Percentiles rank a stretch among this genome's conserved stretches.
These are phyloP conservation scores for Otatea glauca DNA, from an alignment of 176 grass and related monocot genomes.

Conservation along the genomic window DNA sequence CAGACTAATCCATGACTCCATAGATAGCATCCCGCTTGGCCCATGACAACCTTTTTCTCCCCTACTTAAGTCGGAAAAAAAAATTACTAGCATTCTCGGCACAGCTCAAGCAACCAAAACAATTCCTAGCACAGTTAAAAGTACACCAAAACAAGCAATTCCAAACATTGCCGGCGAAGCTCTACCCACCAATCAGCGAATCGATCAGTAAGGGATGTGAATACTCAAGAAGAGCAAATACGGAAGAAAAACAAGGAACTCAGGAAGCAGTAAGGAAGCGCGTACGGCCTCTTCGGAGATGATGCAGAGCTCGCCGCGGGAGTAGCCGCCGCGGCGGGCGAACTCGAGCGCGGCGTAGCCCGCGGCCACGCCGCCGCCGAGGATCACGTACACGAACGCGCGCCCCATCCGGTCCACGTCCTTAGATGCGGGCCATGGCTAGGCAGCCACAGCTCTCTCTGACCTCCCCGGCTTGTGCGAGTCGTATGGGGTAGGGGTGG, in stretches of 20 bases:
- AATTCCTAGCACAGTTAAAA: not conserved
- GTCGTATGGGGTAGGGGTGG: not conserved
- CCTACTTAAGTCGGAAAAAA: not conserved
- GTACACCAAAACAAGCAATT: not conserved
- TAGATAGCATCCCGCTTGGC: not conserved
- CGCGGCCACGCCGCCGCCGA: constrained; percentile 92
- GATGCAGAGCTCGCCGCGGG: constrained; percentile 83
- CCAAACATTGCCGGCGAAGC: not conserved
- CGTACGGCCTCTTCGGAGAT: constrained; percentile 78
- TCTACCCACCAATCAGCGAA: not conserved
- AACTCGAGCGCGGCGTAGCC: constrained; percentile 95
- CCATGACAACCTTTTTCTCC: not conserved
- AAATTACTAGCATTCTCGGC: not conserved
- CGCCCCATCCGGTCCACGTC: constrained; percentile 57
- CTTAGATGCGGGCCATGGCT: constrained; percentile 48
- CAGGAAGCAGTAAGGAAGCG: not conserved
- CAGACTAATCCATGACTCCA: not conserved
- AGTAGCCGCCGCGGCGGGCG: constrained; percentile 55
- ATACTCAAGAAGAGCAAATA: not conserved
- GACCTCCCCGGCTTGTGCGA: not conserved
- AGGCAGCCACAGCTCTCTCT: constrained; percentile 13
- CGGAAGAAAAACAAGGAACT: not conserved
- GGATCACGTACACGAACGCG: constrained; percentile 76
- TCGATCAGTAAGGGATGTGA: not conserved
- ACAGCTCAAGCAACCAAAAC: not conserved